phyloP scores from a whole-genome alignment of 164 flowering plant genomes.

The Nymphaea colorata region DNA sequence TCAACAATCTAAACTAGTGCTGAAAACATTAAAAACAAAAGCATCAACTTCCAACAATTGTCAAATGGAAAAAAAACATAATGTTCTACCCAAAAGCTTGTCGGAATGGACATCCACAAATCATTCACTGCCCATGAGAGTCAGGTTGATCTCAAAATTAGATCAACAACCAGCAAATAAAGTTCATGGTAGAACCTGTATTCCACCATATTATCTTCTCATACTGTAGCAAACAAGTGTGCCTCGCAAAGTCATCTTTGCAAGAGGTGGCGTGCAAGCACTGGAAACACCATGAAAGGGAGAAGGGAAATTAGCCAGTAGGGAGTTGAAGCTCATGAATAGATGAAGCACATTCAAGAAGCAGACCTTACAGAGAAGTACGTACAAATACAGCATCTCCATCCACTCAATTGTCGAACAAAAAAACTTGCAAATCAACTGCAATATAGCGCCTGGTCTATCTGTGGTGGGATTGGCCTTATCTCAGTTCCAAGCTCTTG shows the following conservation, averaged over 20 bases:
- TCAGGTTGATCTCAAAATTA: no score
- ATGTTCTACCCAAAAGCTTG: no score
- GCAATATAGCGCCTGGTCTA: constrained; percentile 90
- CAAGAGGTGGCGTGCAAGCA: background rate
- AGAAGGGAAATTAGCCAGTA: background rate
- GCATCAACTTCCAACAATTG: no score
- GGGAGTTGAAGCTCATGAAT: background rate
- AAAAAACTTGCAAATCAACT: constrained; percentile 25
- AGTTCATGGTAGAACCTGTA: background rate
- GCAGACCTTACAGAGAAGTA: background rate
- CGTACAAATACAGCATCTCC: background rate
- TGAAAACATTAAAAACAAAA: no score
- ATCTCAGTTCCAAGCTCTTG: constrained; percentile 99
- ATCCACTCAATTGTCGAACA: background rate
- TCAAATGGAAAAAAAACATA: no score
- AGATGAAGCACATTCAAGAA: background rate
- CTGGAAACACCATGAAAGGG: background rate
- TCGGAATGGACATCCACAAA: no score
- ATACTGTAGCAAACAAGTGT: background rate
- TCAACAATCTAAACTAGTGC: no score
- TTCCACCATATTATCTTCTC: background rate
- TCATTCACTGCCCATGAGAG: no score
- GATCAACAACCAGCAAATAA: no score
- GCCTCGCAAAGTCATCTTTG: background rate
- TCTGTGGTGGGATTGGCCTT: constrained; percentile 96